phyloP scores from a whole-genome alignment of 768 basidiomycete species.

The Mycena crocata region DNA sequence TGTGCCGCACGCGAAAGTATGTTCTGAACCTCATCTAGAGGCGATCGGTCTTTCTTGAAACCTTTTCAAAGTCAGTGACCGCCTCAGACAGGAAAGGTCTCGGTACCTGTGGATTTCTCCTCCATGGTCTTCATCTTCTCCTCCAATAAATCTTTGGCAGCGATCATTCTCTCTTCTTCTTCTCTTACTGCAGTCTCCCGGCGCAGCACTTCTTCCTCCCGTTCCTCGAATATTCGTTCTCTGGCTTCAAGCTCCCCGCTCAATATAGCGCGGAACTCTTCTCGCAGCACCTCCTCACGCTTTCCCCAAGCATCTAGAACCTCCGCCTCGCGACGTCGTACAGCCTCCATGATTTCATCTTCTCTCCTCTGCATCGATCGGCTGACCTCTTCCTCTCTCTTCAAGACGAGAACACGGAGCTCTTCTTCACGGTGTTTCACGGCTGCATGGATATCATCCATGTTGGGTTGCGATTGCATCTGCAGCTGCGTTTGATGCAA shows the following conservation, averaged over 20 bases:
- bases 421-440: slow-evolving; percentile 35
- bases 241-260: slow-evolving; percentile 59
- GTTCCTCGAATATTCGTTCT: slow-evolving; percentile 60
- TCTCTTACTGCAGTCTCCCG: slow-evolving; percentile 38
- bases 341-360: slow-evolving; percentile 61
- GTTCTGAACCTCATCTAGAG: slow-evolving; percentile 84
- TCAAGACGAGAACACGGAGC: slow-evolving; percentile 31
- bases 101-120: slow-evolving; percentile 33
- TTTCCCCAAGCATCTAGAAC: slow-evolving; percentile 71
- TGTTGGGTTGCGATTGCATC: slow-evolving; percentile 40
- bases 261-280: slow-evolving; percentile 31
- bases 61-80: slow-evolving; percentile 37
- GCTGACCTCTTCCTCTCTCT: slow-evolving; percentile 35
- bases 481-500: slow-evolving; percentile 48
- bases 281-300: slow-evolving; percentile 73
- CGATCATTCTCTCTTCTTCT: slow-evolving; percentile 63
- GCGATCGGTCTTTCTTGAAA: slow-evolving; percentile 48
- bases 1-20: slow-evolving; percentile 52
- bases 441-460: slow-evolving; percentile 55
- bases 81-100: not conserved
- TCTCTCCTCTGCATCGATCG: slow-evolving; percentile 35
- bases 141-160: slow-evolving; percentile 62
- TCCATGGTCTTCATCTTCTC: slow-evolving; percentile 59
- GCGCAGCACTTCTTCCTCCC: slow-evolving; percentile 60
- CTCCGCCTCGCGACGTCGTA: slow-evolving; percentile 75